A percentile compares a stretch with the other conserved stretches of the same genome.
phyloP scores from a whole-genome alignment of 495 filamentous ascomycete genomes.

The Lepidopterella palustris region DNA sequence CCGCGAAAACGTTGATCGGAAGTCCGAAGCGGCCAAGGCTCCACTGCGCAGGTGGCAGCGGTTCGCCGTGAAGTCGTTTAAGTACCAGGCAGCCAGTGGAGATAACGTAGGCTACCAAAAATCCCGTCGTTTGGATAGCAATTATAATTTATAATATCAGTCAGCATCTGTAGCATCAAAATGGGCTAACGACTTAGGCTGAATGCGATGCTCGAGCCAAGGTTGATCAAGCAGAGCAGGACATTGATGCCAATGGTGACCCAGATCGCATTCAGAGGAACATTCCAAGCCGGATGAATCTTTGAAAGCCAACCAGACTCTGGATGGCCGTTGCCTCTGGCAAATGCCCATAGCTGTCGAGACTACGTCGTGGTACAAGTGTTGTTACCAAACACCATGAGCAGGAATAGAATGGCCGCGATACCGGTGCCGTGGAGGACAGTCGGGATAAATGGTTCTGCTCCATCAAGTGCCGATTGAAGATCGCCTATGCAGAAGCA shows the following conservation, averaged over 20 bases:
- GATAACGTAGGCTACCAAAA: slow-evolving; percentile 35
- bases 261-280: slow-evolving; percentile 35
- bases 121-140: slow-evolving; percentile 13
- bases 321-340: slow-evolving; percentile 49
- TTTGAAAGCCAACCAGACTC: slow-evolving; percentile 46
- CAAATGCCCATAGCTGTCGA: slow-evolving; percentile 54
- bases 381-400: slow-evolving; percentile 42
- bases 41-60: slow-evolving; percentile 32
- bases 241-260: slow-evolving; percentile 21
- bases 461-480: no score
- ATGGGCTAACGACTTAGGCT: slow-evolving; percentile 34
- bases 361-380: slow-evolving; percentile 51
- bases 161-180: no score
- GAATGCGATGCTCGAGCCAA: slow-evolving; percentile 32
- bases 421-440: slow-evolving; percentile 41
- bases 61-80: slow-evolving; percentile 30
- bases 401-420: slow-evolving; percentile 46
- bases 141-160: slow-evolving; percentile 35
- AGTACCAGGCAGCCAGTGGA: slow-evolving; percentile 33
- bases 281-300: slow-evolving; percentile 31
- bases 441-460: slow-evolving; percentile 32
- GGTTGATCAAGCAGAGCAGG: slow-evolving; percentile 31
- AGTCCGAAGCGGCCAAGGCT: slow-evolving; percentile 31
- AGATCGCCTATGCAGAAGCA: no score
- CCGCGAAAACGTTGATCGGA: slow-evolving; percentile 33